Percentiles rank a stretch among this genome's conserved stretches.
phyloP scores from a whole-genome alignment of 352 stramenopile genomes.

The Paralagenidium karlingii region DNA sequence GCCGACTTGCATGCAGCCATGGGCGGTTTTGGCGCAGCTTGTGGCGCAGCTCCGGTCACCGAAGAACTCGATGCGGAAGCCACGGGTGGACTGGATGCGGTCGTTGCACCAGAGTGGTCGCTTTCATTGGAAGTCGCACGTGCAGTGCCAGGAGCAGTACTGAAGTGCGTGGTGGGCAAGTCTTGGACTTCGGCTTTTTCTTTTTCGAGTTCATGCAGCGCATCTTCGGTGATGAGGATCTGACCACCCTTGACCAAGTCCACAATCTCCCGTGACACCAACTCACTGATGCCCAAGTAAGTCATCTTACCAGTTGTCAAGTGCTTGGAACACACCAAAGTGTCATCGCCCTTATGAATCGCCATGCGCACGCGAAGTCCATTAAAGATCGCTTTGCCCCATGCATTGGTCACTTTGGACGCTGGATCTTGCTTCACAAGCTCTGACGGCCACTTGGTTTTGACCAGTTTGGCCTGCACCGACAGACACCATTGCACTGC shows the following conservation, averaged over 20 bases:
- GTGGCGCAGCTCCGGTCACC: too few species aligned
- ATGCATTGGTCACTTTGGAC: conserved; percentile 30
- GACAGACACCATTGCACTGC: conserved; percentile 47
- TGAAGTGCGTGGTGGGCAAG: neutral
- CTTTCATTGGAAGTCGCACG: neutral
- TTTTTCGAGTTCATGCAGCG: conserved; percentile 23
- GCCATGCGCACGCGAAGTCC: conserved; percentile 67
- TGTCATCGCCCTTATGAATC: conserved; percentile 56
- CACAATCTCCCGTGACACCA: conserved; percentile 52
- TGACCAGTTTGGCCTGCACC: conserved; percentile 51
- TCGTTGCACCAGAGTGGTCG: neutral
- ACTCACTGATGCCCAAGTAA: conserved; percentile 52
- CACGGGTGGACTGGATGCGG: too few species aligned
- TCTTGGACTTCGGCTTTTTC: conserved; percentile 14
- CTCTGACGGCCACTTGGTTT: conserved; percentile 28
- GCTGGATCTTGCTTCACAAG: conserved; percentile 29
- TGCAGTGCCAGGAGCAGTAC: neutral
- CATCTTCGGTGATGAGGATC: conserved; percentile 49
- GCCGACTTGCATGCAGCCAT: too few species aligned
- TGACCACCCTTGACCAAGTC: conserved; percentile 51
- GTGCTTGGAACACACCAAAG: conserved; percentile 50
- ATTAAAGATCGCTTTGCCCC: conserved; percentile 44
- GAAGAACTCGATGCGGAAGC: too few species aligned
- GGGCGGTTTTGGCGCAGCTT: too few species aligned
- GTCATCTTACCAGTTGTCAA: conserved; percentile 67